Conservation (phyloP, 2,329 filamentous ascomycete genomes). For the Helminthosporium solani region DNA sequence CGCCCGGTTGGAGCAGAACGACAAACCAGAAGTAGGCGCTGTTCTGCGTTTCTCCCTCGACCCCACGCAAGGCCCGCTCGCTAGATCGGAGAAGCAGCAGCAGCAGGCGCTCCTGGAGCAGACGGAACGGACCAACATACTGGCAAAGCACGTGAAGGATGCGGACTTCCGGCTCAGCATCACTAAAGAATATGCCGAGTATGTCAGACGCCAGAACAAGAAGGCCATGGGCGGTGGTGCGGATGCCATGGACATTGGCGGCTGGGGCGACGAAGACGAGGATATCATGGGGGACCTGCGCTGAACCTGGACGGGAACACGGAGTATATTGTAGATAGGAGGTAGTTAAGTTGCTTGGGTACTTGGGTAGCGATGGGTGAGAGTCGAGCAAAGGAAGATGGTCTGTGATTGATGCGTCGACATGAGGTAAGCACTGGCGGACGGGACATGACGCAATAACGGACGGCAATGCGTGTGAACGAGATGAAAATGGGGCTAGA, state of each 20-base stretch:
- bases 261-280: constrained; percentile 41
- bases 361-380: too few species aligned
- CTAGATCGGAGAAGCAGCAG: constrained; percentile 44
- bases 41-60: constrained; percentile 57
- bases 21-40: constrained; percentile 41
- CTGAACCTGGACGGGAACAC: constrained; percentile 14
- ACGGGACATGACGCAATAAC: constrained; percentile 27
- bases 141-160: constrained; percentile 55
- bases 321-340: too few species aligned
- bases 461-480: constrained; percentile 36
- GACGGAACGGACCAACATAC: constrained; percentile 50
- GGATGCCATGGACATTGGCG: constrained; percentile 41
- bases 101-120: constrained; percentile 51
- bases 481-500: constrained; percentile 9
- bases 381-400: too few species aligned
- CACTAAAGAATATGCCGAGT: constrained; percentile 60
- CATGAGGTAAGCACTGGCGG: constrained; percentile 8
- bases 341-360: too few species aligned
- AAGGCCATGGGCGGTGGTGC: constrained; percentile 30
- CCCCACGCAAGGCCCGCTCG: constrained; percentile 38
- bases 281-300: constrained; percentile 44
- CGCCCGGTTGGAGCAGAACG: constrained; percentile 51
- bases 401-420: neutral
- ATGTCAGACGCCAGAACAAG: constrained; percentile 51
- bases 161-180: constrained; percentile 58